These are phyloP conservation scores for Phytomonas sp. DNA, from an alignment of 208 protist species.

Conservation along the genomic window DNA sequence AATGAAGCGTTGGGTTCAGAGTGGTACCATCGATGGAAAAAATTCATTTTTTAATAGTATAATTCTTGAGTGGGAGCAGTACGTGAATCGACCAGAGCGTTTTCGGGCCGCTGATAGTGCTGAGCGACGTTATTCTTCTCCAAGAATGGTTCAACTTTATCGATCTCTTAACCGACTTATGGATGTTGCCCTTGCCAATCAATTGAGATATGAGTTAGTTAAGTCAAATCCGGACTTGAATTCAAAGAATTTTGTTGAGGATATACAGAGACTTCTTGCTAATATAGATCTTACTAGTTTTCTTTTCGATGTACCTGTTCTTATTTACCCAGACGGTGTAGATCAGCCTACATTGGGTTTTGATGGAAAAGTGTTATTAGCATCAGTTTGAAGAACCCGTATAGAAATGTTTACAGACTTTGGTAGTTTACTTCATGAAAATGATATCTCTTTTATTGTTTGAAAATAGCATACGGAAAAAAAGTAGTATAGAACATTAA, in stretches of 20 bases:
- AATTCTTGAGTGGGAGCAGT: conserved; percentile 87
- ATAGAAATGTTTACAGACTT: not conserved
- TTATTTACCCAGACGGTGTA: conserved; percentile 74
- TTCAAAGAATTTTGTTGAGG: conserved; percentile 33
- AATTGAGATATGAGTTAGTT: conserved; percentile 24
- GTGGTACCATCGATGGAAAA: conserved; percentile 77
- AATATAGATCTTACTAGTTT: conserved; percentile 49
- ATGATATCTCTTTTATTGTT: conserved; percentile 16
- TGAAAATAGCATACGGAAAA: conserved; percentile 7
- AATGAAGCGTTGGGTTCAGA: conserved; percentile 89
- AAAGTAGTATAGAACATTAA: not conserved
- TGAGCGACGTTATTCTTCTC: conserved; percentile 71
- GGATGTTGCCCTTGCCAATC: conserved; percentile 76
- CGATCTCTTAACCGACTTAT: conserved; percentile 71
- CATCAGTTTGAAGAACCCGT: not conserved
- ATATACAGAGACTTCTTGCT: conserved; percentile 47
- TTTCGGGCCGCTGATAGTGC: conserved; percentile 67
- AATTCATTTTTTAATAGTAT: conserved; percentile 76
- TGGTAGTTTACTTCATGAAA: conserved; percentile 1
- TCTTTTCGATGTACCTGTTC: conserved; percentile 54
- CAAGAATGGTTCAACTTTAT: conserved; percentile 87
- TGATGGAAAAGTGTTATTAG: conserved; percentile 21
- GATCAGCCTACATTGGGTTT: conserved; percentile 49
- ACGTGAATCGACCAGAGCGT: conserved; percentile 81
- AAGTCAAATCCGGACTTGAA: not conserved